phyloP scores from a whole-genome alignment of 2,329 filamentous ascomycete species.

The Alternaria rosae region DNA sequence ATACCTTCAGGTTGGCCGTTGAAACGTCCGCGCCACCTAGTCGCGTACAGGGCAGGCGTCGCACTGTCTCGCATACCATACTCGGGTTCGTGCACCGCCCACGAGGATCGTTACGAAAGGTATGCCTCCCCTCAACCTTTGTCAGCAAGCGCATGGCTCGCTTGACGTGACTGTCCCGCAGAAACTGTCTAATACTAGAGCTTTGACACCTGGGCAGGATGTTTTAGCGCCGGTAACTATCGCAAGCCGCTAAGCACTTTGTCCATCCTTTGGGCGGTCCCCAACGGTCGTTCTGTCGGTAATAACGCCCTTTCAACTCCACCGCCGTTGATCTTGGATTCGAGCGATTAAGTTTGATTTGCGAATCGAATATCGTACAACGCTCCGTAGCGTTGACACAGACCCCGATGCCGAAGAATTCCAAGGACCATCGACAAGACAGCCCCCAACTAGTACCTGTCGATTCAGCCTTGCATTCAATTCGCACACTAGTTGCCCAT shows the following conservation, averaged over 20 bases:
- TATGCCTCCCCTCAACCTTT: background rate
- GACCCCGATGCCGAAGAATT: background rate
- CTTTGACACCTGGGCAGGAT: conserved; percentile 12
- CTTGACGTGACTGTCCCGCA: conserved; percentile 5
- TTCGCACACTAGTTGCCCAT: background rate
- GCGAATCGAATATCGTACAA: background rate
- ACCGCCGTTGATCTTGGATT: conserved; percentile 1
- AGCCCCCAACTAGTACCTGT: background rate
- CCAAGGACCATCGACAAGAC: background rate
- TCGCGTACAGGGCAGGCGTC: background rate
- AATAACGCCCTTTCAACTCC: conserved; percentile 6
- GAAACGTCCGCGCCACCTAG: conserved; percentile 3
- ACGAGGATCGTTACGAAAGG: background rate
- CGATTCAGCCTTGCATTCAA: conserved; percentile 12
- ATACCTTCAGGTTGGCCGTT: background rate
- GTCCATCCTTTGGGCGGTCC: conserved; percentile 13
- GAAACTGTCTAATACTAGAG: conserved; percentile 21
- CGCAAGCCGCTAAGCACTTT: conserved; percentile 21
- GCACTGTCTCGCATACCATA: background rate
- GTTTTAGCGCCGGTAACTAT: conserved; percentile 27
- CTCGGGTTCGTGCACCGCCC: conserved; percentile 5
- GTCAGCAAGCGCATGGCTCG: conserved; percentile 1
- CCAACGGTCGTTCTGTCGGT: conserved; percentile 20
- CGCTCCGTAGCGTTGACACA: background rate
- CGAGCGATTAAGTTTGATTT: conserved; percentile 5